A percentile compares a stretch with the other conserved stretches of the same genome.
phyloP scores from a whole-genome alignment of 169 alveolate species.

The Cyclospora cayetanensis region DNA sequence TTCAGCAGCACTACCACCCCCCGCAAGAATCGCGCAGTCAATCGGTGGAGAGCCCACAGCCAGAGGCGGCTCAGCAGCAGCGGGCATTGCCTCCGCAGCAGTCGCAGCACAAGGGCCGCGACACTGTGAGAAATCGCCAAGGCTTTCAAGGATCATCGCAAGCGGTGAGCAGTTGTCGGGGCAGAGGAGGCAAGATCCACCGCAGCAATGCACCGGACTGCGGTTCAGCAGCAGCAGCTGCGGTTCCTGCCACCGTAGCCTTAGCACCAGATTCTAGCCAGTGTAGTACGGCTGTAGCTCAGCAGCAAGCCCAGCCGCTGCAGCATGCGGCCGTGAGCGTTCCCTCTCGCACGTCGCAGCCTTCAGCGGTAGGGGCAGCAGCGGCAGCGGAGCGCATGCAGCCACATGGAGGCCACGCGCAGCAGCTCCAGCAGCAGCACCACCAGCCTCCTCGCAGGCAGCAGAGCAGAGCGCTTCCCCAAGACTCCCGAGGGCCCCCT shows the following conservation, averaged over 20 bases:
- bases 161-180: neutral
- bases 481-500: neutral
- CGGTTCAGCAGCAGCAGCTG: slow-evolving; percentile 27
- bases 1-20: neutral
- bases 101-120: neutral
- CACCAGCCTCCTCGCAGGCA: slow-evolving; percentile 14
- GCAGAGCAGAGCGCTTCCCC: neutral
- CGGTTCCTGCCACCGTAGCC: neutral
- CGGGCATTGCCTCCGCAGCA: slow-evolving; percentile 15
- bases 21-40: slow-evolving; percentile 39
- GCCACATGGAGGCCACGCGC: slow-evolving; percentile 20
- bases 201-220: slow-evolving; percentile 12
- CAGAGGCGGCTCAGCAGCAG: too few relatives aligned
- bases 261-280: neutral
- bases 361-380: neutral
- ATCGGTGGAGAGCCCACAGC: slow-evolving; percentile 19
- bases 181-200: neutral
- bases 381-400: neutral
- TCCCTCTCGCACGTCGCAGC: neutral
- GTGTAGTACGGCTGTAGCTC: neutral
- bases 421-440: slow-evolving; percentile 33
- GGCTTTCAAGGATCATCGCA: neutral
- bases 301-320: slow-evolving; percentile 16
- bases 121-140: neutral
- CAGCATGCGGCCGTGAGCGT: neutral